Base-by-base conservation (phyloP, 2,329 filamentous ascomycete species). In the Sporothrix inflata region DNA sequence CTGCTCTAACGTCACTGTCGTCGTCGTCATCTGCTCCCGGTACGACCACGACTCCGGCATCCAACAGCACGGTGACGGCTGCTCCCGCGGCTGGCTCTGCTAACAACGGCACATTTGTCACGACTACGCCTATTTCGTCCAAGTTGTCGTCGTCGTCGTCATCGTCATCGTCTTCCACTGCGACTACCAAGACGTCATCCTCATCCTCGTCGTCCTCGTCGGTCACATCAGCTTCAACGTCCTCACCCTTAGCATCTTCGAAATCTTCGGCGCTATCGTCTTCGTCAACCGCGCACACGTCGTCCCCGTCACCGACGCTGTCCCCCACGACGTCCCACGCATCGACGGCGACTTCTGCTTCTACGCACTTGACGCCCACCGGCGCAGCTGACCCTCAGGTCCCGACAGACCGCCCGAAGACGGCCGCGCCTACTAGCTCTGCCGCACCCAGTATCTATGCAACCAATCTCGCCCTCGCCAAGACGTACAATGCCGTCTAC, bases 401-500 rank as follows among this genome's bases (percentile, higher is more conserved):
- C 8, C 86, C 86, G 0, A 86, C 85, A 0, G 76, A 76, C n/a
- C 77, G 81, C 34, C 79, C 80, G 2, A 78, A 79, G 4, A n/a
- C 75, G 4, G 75, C 76, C 0, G 30, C 76, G 40, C 21, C 70
- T 21, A 61, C 40, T 5, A 60, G n/a, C 42, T 16, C 55, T 4
- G 16, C 19, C 3, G 77, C 83, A 0, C 76, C 85, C 0, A 78
- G 80, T 8, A 78, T 81, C 3, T 84, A 85, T 69, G 81, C 82
- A 1, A 79, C 78, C 70, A 87, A 87, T 74, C 80, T 89, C 24
- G 80, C 80, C 11, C 75, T 80, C 47, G 85, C 85, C 11, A 78
- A 80, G 53, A 72, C 78, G 3, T 83, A 86, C 76, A 90, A 90
- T 77, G 74, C 79, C 11, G 74, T 85, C 30, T 88, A 86, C 73